phyloP scores from a whole-genome alignment of 495 filamentous ascomycete genomes.

The Penicillium canescens region DNA sequence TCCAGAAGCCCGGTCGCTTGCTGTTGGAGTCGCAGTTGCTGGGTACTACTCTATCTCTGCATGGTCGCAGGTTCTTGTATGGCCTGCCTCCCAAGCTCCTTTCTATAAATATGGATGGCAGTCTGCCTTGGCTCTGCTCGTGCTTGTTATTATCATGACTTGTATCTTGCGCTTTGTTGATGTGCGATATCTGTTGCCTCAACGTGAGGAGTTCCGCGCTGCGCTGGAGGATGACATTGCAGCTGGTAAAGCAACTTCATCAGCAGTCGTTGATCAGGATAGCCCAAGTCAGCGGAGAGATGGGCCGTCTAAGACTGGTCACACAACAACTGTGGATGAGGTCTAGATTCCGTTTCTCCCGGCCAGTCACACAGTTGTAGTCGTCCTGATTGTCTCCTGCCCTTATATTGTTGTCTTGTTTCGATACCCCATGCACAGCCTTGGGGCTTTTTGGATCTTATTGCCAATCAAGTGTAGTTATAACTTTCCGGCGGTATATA shows the following conservation, averaged over 20 bases:
- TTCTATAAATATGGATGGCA: conserved; percentile 35
- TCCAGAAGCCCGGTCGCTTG: conserved; percentile 28
- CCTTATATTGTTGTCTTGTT: no score
- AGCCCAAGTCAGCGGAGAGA: not conserved
- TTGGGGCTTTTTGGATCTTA: no score
- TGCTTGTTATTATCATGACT: conserved; percentile 33
- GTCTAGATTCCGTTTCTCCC: not conserved
- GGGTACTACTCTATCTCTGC: conserved; percentile 34
- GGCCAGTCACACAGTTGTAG: no score
- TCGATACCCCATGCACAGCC: not conserved
- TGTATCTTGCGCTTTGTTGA: conserved; percentile 25
- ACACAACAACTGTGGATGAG: not conserved
- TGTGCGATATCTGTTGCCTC: conserved; percentile 27
- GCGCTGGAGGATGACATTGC: conserved; percentile 15
- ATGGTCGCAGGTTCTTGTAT: conserved; percentile 34
- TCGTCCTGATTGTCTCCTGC: no score
- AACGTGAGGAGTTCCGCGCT: conserved; percentile 26
- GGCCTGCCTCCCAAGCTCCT: conserved; percentile 33
- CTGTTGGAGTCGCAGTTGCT: conserved; percentile 31
- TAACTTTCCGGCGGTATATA: not conserved
- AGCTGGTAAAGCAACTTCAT: conserved; percentile 11
- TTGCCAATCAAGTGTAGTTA: no score
- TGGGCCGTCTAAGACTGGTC: not conserved
- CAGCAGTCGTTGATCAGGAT: not conserved
- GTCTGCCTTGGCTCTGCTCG: conserved; percentile 25